Percentiles rank a stretch among this genome's conserved stretches.
These are phyloP conservation scores for Hyaloperonospora arabidopsidis DNA, from an alignment of 352 stramenopile species.

Conservation along the genomic window DNA sequence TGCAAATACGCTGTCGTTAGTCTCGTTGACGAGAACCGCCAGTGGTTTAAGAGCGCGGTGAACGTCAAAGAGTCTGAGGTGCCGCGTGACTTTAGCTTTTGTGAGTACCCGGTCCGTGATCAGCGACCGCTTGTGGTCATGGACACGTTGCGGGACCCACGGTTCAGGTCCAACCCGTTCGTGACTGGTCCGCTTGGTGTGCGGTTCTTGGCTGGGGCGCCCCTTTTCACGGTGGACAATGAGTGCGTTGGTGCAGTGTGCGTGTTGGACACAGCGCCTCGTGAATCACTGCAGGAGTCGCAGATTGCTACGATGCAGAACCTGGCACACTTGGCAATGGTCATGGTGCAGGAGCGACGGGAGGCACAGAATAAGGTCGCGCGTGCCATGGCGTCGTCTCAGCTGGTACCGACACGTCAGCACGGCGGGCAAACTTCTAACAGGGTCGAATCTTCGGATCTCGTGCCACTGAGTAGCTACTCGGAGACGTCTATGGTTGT, in stretches of 20 bases:
- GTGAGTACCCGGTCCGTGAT: slow-evolving; percentile 69
- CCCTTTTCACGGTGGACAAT: slow-evolving; percentile 83
- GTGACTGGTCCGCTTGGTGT: slow-evolving; percentile 87
- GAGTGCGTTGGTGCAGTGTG: slow-evolving; percentile 70
- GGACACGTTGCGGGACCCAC: slow-evolving; percentile 80
- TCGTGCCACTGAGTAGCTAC: slow-evolving; percentile 66
- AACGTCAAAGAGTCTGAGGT: slow-evolving; percentile 72
- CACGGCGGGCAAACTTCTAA: slow-evolving; percentile 14
- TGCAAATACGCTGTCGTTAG: slow-evolving; percentile 80
- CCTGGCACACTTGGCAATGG: slow-evolving; percentile 73
- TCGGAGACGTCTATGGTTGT: slow-evolving; percentile 43
- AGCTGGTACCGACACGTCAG: slow-evolving; percentile 35
- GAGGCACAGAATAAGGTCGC: slow-evolving; percentile 56
- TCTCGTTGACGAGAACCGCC: slow-evolving; percentile 89
- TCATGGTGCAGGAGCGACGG: slow-evolving; percentile 79
- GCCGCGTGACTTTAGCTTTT: slow-evolving; percentile 81
- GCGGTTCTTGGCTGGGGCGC: slow-evolving; percentile 90
- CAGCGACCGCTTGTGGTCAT: slow-evolving; percentile 79
- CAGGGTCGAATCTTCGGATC: slow-evolving; percentile 41
- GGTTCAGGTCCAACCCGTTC: slow-evolving; percentile 85
- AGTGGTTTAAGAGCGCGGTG: slow-evolving; percentile 92
- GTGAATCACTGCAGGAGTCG: slow-evolving; percentile 52
- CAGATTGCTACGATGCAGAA: slow-evolving; percentile 84
- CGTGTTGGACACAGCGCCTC: slow-evolving; percentile 69
- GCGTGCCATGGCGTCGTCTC: slow-evolving; percentile 34